These are phyloP conservation scores for Eimeria nieschulzi DNA, from an alignment of 169 alveolate genomes.

Conservation along the genomic window DNA sequence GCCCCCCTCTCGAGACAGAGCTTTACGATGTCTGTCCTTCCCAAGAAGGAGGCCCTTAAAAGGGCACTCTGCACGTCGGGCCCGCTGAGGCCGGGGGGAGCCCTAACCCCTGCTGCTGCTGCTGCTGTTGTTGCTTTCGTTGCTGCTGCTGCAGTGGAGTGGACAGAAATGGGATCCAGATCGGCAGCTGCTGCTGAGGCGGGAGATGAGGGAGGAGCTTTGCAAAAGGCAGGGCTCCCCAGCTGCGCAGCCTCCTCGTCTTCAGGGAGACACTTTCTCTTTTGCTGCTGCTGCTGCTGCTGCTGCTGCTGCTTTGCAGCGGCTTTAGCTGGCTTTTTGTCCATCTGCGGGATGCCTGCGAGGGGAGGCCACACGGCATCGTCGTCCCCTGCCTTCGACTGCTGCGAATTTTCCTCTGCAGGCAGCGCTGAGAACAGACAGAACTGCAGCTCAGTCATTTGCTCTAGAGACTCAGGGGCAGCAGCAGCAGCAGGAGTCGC, in stretches of 20 bases:
- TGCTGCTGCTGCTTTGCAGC: background rate
- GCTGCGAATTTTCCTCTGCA: background rate
- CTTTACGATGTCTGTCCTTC: slow-evolving; percentile 44
- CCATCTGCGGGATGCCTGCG: background rate
- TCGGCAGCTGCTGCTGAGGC: slow-evolving; percentile 40
- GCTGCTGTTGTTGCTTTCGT: slow-evolving; percentile 2
- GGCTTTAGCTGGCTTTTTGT: background rate
- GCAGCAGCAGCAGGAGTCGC: background rate
- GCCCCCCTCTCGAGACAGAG: slow-evolving; percentile 59
- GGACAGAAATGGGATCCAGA: background rate
- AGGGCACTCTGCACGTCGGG: slow-evolving; percentile 68
- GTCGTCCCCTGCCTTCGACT: background rate
- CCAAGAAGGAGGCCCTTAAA: slow-evolving; percentile 55
- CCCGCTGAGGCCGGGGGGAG: slow-evolving; percentile 70
- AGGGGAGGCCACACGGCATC: slow-evolving; percentile 42
- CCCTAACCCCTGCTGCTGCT: slow-evolving; percentile 40
- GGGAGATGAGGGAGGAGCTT: slow-evolving; percentile 46
- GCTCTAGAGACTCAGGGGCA: background rate
- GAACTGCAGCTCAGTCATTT: slow-evolving; percentile 1
- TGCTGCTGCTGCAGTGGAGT: slow-evolving; percentile 13
- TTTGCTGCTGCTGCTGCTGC: slow-evolving; percentile 7
- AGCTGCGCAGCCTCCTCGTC: background rate
- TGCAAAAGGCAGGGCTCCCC: slow-evolving; percentile 16
- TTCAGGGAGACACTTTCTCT: background rate
- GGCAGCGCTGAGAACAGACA: slow-evolving; percentile 2